Base-by-base conservation (phyloP, 768 basidiomycete species). In the Glaciozyma martinii region DNA sequence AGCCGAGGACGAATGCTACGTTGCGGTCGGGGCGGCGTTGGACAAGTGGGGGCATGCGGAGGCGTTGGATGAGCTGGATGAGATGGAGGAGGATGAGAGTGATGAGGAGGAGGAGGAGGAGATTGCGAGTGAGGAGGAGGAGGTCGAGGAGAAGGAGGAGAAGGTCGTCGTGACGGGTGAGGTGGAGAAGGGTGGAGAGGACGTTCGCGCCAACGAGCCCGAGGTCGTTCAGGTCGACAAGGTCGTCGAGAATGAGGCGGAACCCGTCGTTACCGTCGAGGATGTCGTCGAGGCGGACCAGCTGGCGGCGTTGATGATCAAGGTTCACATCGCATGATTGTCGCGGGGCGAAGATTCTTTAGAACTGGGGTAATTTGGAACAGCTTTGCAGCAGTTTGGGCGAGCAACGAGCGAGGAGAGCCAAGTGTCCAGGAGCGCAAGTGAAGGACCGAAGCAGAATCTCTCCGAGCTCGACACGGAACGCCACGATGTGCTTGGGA, bases 301-400 rank as follows among this genome's bases (percentile, higher is more conserved):
- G 27, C 83, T 91, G 18, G 84, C 84, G 18, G 83, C 86, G 66
- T 76, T 85, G 64, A 73, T 91, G 74, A 80, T 78, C 77, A 88
- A 89, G 75, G 83, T 87, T 42, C 66, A 67, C 37, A 64, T 73
- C 29, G 55, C 46, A 19, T 47, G 46, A 47, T 47, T 19, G 46
- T 19, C 21, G 18, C 6, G 7, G 16, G 44, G 16, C 18, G 44
- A 8, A 47, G 37, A 40, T 40, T 40, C 37, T 40, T 13, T 40
- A 40, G 37, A 40, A 8, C 2, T 13, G 5, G 37, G 37, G 37
- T 40, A 40, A 40, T 40, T 40, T 13, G 37, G 12, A 40, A 13
- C 37, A 40, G 37, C 37, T 40, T 40, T 40, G 37, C 37, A 40
- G 37, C 37, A 40, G 5, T 6, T 6, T 13, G 12, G 15, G 37